Evolutionary conservation across 805 yeast species (phyloP).

Genomic region (Kazachstania kunashirensis): DNA sequence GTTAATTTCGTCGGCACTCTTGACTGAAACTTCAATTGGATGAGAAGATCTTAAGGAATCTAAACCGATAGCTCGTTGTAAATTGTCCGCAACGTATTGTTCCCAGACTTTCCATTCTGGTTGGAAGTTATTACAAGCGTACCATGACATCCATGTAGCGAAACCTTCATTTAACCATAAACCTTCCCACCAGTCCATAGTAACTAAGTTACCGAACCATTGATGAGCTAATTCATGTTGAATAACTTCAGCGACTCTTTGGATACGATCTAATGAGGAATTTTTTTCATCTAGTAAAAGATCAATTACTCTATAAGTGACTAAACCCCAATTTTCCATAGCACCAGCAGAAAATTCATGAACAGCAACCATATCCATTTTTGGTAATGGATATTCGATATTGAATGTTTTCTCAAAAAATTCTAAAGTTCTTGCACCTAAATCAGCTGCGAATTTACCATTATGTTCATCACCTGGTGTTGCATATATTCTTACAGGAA

Average conservation of each 20-base stretch:
- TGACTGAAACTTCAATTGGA: slow-evolving; percentile 76
- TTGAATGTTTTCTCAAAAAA: slow-evolving; percentile 61
- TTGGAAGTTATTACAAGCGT: slow-evolving; percentile 54
- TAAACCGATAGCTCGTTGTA: slow-evolving; percentile 34
- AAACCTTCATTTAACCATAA: slow-evolving; percentile 86
- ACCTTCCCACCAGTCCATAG: slow-evolving; percentile 93
- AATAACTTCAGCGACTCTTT: slow-evolving; percentile 72
- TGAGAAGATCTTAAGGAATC: slow-evolving; percentile 59
- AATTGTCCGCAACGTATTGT: slow-evolving; percentile 17
- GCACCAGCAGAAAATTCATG: slow-evolving; percentile 72
- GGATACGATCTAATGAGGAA: slow-evolving; percentile 37
- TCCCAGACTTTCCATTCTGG: slow-evolving; percentile 73
- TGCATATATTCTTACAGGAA: slow-evolving; percentile 59
- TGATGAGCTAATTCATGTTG: slow-evolving; percentile 85
- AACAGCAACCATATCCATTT: slow-evolving; percentile 69
- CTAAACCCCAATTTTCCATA: slow-evolving; percentile 86
- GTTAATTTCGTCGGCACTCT: slow-evolving; percentile 67
- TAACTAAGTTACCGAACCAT: slow-evolving; percentile 84
- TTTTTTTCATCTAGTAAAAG: slow-evolving; percentile 29
- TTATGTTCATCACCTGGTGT: slow-evolving; percentile 45
- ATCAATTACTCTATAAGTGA: slow-evolving; percentile 56
- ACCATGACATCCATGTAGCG: slow-evolving; percentile 62
- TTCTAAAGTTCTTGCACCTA: slow-evolving; percentile 53
- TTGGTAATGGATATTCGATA: slow-evolving; percentile 70
- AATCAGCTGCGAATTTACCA: slow-evolving; percentile 54